Percentiles rank a stretch among this genome's conserved stretches.
Evolutionary conservation across 208 protist genomes (phyloP).

Genomic region (Spironucleus salmonicida): DNA sequence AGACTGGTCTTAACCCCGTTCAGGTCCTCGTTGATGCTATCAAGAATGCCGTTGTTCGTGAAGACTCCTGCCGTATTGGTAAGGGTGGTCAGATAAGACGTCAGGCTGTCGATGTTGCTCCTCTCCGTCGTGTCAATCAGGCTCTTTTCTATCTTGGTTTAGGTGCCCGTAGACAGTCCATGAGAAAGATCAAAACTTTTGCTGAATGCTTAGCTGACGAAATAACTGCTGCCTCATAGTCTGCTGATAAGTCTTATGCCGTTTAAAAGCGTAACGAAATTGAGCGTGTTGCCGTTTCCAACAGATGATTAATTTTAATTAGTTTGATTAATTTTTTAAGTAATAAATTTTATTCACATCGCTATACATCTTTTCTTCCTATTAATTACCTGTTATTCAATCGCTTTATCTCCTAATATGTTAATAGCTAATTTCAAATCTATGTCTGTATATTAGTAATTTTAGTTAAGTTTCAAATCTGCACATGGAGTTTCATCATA

Average conservation of each 20-base stretch:
- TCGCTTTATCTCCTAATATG: too few relatives aligned
- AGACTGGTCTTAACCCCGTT: constrained; percentile 93
- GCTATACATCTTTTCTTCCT: too few relatives aligned
- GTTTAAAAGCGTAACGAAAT: constrained; percentile 99
- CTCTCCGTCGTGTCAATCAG: constrained; percentile 95
- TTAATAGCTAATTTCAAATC: too few relatives aligned
- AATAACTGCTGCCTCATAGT: constrained; percentile 92
- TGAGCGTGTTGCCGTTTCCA: constrained; percentile 96
- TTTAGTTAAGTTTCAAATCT: too few relatives aligned
- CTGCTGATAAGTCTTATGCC: constrained; percentile 90
- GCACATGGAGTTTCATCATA: too few relatives aligned
- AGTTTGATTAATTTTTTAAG: constrained; percentile 27
- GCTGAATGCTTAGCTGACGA: constrained; percentile 99
- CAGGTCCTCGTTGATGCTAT: constrained; percentile 90
- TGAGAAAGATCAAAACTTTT: constrained; percentile 98
- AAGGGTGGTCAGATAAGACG: constrained; percentile 92
- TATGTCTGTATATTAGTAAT: too few relatives aligned
- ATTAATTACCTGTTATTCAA: too few relatives aligned
- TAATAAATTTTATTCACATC: too few relatives aligned
- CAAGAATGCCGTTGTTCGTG: constrained; percentile 87
- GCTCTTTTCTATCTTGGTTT: constrained; percentile 85
- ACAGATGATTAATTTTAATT: constrained; percentile 71
- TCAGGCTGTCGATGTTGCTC: constrained; percentile 98
- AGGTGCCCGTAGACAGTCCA: constrained; percentile 84
- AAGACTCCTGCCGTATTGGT: constrained; percentile 98